Base-by-base conservation (phyloP, 257 asterid genomes). In the Cinchona pubescens region DNA sequence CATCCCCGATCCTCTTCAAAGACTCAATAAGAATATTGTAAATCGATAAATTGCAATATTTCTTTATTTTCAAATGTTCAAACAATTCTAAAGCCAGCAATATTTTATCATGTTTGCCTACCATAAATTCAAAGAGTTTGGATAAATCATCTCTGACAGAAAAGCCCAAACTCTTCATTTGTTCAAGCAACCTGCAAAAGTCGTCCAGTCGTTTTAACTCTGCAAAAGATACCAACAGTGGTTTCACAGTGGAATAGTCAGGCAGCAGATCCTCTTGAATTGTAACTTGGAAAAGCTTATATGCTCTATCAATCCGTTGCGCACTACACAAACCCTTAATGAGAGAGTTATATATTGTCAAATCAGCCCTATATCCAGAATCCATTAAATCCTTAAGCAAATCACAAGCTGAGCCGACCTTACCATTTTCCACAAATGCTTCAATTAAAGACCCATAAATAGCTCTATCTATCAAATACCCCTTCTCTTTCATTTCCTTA, bases 351-450 rank as follows among this genome's bases (percentile, higher is more conserved):
- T 89, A 92, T 75, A 92, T 92, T 59, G 87, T 80, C 87, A 92
- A 81, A 85, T 95, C 98, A 49, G 96, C 96, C 75, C 99, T 84
- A 79, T 92, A 95, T 72, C 99, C 99, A 0, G 97, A 91, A 43
- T 87, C 91, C 79, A 91, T 83, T 83, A 95, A 86, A 80, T 95
- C 99, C 81, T 91, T 87, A 64, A 95, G 90, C 87, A 95, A 85
- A 77, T 83, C 94, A 81, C 91, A 90, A 73, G 98, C 97, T 25
- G 83, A 85, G 75, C 90, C 94, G 72, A 92, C 88, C 87, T 84
- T 86, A 67, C 91, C 92, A 71, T 85, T 90, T 3, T 80, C 87
- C 30, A 94, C 98, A 81, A 88, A 92, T 23, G 97, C 97, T 78
- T 92, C 92, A 40, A 92, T 88, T 83, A 95, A 79, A 34, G 92